These are phyloP conservation scores for Solanum dulcamara DNA, from an alignment of 257 asterid species.

Conservation along the genomic window DNA sequence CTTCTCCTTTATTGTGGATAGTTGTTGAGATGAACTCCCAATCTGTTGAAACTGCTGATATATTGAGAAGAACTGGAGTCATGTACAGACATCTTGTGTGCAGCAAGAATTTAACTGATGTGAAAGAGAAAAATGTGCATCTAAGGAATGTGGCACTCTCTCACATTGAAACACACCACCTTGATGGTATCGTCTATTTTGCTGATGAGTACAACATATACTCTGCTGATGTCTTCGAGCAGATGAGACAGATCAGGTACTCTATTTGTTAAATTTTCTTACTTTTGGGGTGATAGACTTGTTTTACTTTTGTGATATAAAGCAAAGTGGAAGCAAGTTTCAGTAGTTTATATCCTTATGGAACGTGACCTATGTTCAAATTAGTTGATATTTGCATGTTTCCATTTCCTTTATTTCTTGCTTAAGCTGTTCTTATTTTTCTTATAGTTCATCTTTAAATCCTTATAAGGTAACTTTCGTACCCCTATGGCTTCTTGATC, in stretches of 20 bases:
- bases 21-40: slow-evolving; percentile 67
- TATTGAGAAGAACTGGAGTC: slow-evolving; percentile 57
- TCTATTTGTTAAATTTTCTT: background rate
- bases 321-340: background rate
- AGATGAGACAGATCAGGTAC: slow-evolving; percentile 77
- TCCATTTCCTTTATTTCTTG: background rate
- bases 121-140: slow-evolving; percentile 21
- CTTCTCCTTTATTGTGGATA: slow-evolving; percentile 63
- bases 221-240: slow-evolving; percentile 38
- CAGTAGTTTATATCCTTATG: background rate
- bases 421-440: background rate
- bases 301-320: background rate
- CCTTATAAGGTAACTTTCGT: background rate
- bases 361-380: background rate
- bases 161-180: slow-evolving; percentile 60
- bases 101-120: slow-evolving; percentile 30
- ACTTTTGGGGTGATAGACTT: background rate
- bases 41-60: slow-evolving; percentile 48
- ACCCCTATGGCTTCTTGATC: background rate
- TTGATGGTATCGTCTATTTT: slow-evolving; percentile 68
- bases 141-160: slow-evolving; percentile 56
- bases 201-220: slow-evolving; percentile 60
- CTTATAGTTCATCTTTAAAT: background rate
- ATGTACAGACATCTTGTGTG: slow-evolving; percentile 64
- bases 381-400: background rate